Percentiles rank a stretch among this genome's conserved stretches.
Evolutionary conservation across 495 filamentous ascomycete genomes (phyloP).

Genomic region (Evernia prunastri): DNA sequence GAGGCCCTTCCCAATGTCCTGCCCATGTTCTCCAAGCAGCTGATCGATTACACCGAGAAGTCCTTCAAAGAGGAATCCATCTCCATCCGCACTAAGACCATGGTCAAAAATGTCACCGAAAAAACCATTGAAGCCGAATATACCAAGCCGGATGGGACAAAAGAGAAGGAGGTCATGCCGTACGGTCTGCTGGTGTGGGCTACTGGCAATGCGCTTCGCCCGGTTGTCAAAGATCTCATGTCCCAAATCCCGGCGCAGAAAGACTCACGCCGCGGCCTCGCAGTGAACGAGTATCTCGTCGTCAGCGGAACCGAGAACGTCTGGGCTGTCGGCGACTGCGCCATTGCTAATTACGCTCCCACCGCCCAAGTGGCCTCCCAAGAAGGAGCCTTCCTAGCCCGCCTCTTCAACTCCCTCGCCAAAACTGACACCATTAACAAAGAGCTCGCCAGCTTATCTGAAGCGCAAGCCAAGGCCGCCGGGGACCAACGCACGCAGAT

Average conservation of each 20-base stretch:
- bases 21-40: constrained; percentile 97
- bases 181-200: constrained; percentile 98
- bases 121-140: constrained; percentile 90
- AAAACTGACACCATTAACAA: constrained; percentile 75
- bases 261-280: constrained; percentile 87
- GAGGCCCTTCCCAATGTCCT: constrained; percentile 98
- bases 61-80: constrained; percentile 99
- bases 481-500: constrained; percentile 46
- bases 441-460: constrained; percentile 56
- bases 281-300: constrained; percentile 96
- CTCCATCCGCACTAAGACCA: constrained; percentile 92
- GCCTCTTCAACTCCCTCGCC: constrained; percentile 96
- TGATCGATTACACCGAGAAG: constrained; percentile 98
- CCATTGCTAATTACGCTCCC: constrained; percentile 92
- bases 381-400: constrained; percentile 91
- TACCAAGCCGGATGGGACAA: constrained; percentile 77
- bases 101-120: constrained; percentile 96
- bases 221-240: constrained; percentile 85
- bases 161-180: constrained; percentile 72
- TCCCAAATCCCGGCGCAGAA: constrained; percentile 86
- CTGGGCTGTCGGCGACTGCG: constrained; percentile 88
- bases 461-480: constrained; percentile 58
- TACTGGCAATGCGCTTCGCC: constrained; percentile 90
- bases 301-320: constrained; percentile 95
- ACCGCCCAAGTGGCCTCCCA: constrained; percentile 95